A percentile compares a stretch with the other conserved stretches of the same genome.
phyloP scores from a whole-genome alignment of 768 basidiomycete genomes.

The Glaciozyma martinii region DNA sequence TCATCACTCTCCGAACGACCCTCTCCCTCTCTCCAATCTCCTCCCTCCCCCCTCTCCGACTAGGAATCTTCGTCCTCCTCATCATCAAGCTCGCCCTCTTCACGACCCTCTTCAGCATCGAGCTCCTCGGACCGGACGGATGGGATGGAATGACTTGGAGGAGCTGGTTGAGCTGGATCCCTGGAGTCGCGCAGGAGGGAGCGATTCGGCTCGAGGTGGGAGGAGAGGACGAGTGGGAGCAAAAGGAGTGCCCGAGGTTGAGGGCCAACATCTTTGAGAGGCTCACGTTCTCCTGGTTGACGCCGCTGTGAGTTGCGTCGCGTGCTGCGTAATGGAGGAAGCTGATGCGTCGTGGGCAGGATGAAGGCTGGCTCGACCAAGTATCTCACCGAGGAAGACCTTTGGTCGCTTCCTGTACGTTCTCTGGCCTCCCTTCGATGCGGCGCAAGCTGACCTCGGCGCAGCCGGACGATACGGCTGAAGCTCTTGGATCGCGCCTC shows the following conservation, averaged over 20 bases:
- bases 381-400: conserved; percentile 74
- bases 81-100: conserved; percentile 46
- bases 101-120: conserved; percentile 51
- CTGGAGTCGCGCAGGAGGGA: conserved; percentile 22
- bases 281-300: conserved; percentile 76
- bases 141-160: conserved; percentile 33
- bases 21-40: conserved; percentile 24
- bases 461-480: conserved; percentile 58
- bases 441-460: background rate
- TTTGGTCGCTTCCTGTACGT: conserved; percentile 53
- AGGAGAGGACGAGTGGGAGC: conserved; percentile 10
- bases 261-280: conserved; percentile 36
- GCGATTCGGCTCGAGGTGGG: conserved; percentile 3
- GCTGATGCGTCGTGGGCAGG: conserved; percentile 41
- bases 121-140: conserved; percentile 59
- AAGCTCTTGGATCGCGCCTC: conserved; percentile 56
- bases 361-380: conserved; percentile 42
- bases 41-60: conserved; percentile 33
- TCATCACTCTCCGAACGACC: conserved; percentile 56
- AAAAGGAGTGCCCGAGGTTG: conserved; percentile 25
- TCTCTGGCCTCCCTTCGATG: background rate
- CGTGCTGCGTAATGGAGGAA: conserved; percentile 39
- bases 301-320: conserved; percentile 50
- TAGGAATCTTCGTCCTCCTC: conserved; percentile 37
- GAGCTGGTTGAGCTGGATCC: conserved; percentile 30